Evolutionary conservation across 2,329 filamentous ascomycete genomes (phyloP), one percentile per base, ranked within the genome.

Genomic region (Pestalotiopsis sp.): DNA sequence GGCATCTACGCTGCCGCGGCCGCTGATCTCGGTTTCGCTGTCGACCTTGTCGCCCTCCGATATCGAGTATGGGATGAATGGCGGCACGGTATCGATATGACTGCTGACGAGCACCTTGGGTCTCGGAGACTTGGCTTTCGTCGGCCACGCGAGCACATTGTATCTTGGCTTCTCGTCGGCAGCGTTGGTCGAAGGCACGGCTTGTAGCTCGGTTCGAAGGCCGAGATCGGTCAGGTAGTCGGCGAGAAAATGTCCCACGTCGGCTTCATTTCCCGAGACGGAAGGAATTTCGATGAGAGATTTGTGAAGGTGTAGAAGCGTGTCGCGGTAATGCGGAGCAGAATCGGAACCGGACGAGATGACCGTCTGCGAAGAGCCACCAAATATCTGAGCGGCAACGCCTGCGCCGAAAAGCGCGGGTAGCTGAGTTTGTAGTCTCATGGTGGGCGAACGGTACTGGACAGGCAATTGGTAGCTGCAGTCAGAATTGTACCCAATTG

Each of bases 81-180:
- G 92, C 0, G 92, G 91, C 0, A 93, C 91, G 2, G 87, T 87
- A 75, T 98, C 95, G 74, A 97, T 95, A 78, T 97, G 94, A 68
- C 91, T 94, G 1, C 90, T 90, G 1, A 95, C 80, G n/a, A 94
- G 82, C 12, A 93, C 83, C 41, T 85, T 86, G 1, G 90, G 87
- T 11, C 85, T 81, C 49, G 85, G 83, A 17, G 80, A 77, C 27
- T 81, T 81, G 2, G 73, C 73, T n/a, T 83, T 80, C 70, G 88
- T 80, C 0, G 81, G 83, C 85, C 84, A 94, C 2, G 94, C 94
- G 56, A 95, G 83, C 63, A 97, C 84, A 75, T 97, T 97, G 83
- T 91, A 94, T 57, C 92, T 86, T 4, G 75, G 74, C 25, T 76
- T 77, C 20, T 69, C 41, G 14, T 27, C 64, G 11, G 67, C 67